phyloP scores from a whole-genome alignment of 2,329 filamentous ascomycete genomes.

The Pseudogymnoascus sp. region DNA sequence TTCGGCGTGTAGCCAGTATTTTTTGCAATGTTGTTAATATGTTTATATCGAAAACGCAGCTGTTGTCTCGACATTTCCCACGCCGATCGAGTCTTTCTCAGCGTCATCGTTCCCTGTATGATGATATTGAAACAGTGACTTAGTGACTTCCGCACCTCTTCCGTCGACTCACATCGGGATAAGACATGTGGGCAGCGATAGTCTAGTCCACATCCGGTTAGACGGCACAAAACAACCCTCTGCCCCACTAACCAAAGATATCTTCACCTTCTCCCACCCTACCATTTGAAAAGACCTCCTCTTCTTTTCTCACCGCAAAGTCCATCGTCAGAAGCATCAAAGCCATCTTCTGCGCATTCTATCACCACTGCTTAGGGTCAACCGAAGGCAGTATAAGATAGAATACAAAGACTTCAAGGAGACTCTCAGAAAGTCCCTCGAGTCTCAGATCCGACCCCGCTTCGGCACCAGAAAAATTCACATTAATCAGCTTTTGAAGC shows the following conservation, averaged over 20 bases:
- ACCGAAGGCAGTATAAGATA: constrained; percentile 23
- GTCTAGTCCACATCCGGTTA: constrained; percentile 3
- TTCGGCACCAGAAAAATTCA: constrained; percentile 20
- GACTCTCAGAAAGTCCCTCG: constrained; percentile 19
- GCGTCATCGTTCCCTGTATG: not conserved
- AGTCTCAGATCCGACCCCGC: constrained; percentile 18
- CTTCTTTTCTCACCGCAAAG: constrained; percentile 16
- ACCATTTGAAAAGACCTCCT: constrained; percentile 9
- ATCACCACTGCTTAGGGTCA: constrained; percentile 21
- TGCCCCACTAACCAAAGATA: constrained; percentile 9
- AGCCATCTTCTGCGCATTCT: constrained; percentile 22
- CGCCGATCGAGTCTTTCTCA: not conserved
- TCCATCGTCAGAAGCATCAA: constrained; percentile 10
- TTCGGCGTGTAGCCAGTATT: not conserved
- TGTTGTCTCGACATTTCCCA: not conserved
- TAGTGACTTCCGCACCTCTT: constrained; percentile 6
- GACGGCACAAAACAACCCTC: constrained; percentile 7
- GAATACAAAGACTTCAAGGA: constrained; percentile 18
- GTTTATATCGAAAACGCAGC: not conserved
- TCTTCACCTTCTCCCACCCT: constrained; percentile 9
- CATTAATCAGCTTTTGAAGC: constrained; percentile 33
- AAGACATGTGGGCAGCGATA: constrained; percentile 6
- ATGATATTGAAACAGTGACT: constrained; percentile 3
- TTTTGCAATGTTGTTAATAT: not conserved
- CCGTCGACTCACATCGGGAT: constrained; percentile 7